phyloP scores from a whole-genome alignment of 768 basidiomycete genomes.

The Mycena albidolilacea region DNA sequence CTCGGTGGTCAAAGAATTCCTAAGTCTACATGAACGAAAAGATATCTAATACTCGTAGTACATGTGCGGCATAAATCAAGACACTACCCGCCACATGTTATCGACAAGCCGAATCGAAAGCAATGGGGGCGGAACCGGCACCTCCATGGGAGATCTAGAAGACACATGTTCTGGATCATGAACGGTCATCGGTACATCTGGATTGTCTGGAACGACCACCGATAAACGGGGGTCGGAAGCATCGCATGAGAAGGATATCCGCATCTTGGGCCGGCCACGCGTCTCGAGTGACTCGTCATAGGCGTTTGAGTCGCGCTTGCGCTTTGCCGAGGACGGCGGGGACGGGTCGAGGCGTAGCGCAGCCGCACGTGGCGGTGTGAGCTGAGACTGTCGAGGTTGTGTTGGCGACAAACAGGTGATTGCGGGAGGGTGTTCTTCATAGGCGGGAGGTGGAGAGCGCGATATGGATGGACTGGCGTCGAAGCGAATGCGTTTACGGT shows the following conservation, averaged over 20 bases:
- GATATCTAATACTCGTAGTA: not conserved
- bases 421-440: not conserved
- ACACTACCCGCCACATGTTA: not conserved
- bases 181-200: not conserved
- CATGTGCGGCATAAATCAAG: not conserved
- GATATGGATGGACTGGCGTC: not conserved
- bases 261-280: slow-evolving; percentile 22
- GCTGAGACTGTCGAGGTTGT: not conserved
- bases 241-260: not conserved
- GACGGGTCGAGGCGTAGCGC: not conserved
- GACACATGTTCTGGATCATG: not conserved
- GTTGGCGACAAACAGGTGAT: too few species aligned
- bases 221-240: not conserved
- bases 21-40: too few species aligned
- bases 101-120: not conserved
- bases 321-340: slow-evolving; percentile 13
- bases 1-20: too few species aligned
- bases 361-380: not conserved
- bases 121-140: not conserved
- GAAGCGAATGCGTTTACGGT: slow-evolving; percentile 22
- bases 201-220: not conserved
- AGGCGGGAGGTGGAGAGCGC: slow-evolving; percentile 6
- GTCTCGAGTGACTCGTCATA: slow-evolving; percentile 11
- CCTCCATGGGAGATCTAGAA: not conserved
- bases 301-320: slow-evolving; percentile 16